A percentile compares a stretch with the other conserved stretches of the same genome.
These are phyloP conservation scores for Dryas integrifolia DNA, from an alignment of 331 rosid species.

Conservation along the genomic window DNA sequence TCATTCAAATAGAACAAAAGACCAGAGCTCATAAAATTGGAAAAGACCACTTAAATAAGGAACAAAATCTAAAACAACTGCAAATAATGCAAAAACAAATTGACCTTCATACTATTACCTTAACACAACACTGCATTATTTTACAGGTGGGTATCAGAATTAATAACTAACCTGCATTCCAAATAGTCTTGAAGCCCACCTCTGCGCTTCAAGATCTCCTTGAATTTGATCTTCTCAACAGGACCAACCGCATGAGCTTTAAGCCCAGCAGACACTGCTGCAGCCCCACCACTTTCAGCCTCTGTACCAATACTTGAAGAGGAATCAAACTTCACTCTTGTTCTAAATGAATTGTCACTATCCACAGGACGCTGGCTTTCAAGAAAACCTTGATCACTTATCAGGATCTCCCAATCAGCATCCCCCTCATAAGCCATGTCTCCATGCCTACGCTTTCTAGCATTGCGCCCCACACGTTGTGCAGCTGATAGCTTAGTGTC, in stretches of 20 bases:
- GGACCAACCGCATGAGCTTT: constrained; percentile 80
- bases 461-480: constrained; percentile 52
- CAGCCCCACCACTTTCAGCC: constrained; percentile 68
- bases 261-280: constrained; percentile 92
- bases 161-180: constrained; percentile 75
- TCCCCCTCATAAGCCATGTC: constrained; percentile 99
- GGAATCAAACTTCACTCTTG: constrained; percentile 54
- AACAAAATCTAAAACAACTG: not conserved
- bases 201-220: constrained; percentile 89
- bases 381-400: constrained; percentile 39
- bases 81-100: not conserved
- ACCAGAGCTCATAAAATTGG: not conserved
- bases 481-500: constrained; percentile 47
- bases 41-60: not conserved
- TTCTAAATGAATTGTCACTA: constrained; percentile 43
- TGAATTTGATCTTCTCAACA: constrained; percentile 87
- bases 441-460: constrained; percentile 71
- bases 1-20: constrained; percentile 8
- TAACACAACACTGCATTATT: constrained; percentile 30
- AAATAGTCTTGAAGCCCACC: constrained; percentile 94
- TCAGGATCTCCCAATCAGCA: constrained; percentile 84
- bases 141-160: constrained; percentile 29
- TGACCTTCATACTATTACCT: constrained; percentile 1
- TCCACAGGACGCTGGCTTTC: constrained; percentile 6
- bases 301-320: constrained; percentile 55